Evolutionary conservation across 1,284 basidiomycete genomes (phyloP).

Genomic region (Apiotrichum montevideense): DNA sequence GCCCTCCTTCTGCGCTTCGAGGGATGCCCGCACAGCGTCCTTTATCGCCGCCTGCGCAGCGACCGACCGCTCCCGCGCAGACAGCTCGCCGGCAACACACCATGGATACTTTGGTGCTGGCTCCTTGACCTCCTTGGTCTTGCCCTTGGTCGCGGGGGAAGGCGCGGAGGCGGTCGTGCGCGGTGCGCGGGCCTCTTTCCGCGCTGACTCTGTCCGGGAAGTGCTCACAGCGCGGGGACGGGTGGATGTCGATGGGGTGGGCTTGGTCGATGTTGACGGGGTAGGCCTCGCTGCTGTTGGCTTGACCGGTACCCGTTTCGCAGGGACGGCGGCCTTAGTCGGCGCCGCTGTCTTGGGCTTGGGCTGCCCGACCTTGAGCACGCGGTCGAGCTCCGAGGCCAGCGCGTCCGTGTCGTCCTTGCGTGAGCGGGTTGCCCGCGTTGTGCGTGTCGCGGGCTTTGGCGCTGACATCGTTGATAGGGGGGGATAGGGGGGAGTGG

Average conservation of each 20-base stretch:
- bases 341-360: background rate
- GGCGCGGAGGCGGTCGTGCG: background rate
- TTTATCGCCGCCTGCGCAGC: constrained; percentile 11
- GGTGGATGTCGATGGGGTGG: too few species aligned
- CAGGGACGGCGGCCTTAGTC: background rate
- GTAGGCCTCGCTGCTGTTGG: too few species aligned
- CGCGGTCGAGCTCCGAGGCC: constrained; percentile 24
- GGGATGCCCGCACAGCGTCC: background rate
- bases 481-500: too few species aligned
- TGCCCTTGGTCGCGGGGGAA: background rate
- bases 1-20: constrained; percentile 3
- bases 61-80: constrained; percentile 9
- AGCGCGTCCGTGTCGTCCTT: constrained; percentile 18
- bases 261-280: too few species aligned
- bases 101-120: constrained; percentile 5
- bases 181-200: too few species aligned
- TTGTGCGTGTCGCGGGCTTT: background rate
- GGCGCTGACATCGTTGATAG: background rate
- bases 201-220: too few species aligned
- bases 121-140: background rate
- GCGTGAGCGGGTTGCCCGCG: background rate
- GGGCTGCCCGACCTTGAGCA: constrained; percentile 24
- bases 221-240: too few species aligned
- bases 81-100: constrained; percentile 1
- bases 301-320: too few species aligned